Conservation (phyloP, 495 filamentous ascomycete species). For the Annulohypoxylon maeteangense region DNA sequence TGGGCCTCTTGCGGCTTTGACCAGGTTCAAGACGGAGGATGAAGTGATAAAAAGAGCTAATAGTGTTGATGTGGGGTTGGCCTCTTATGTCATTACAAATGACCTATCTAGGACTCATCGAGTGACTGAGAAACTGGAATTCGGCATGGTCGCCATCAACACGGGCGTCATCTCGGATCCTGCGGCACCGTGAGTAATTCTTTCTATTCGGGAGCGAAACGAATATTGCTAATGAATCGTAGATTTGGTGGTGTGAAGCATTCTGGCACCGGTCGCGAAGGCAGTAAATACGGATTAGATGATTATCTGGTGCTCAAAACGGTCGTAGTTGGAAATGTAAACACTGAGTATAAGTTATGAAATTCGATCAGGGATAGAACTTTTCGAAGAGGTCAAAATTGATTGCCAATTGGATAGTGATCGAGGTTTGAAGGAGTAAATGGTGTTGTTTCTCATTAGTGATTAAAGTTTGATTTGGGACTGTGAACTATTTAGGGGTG, state of each 20-base stretch:
- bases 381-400: too few relatives aligned
- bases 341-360: not conserved
- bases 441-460: too few relatives aligned
- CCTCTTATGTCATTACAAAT: slow-evolving; percentile 85
- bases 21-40: slow-evolving; percentile 82
- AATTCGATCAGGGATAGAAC: too few relatives aligned
- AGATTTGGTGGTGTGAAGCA: slow-evolving; percentile 91
- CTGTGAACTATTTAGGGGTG: too few relatives aligned
- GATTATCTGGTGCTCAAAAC: slow-evolving; percentile 91
- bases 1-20: slow-evolving; percentile 85
- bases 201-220: not conserved
- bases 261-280: slow-evolving; percentile 92
- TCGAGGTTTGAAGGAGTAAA: too few relatives aligned
- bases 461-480: too few relatives aligned
- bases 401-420: too few relatives aligned
- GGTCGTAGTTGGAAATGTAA: slow-evolving; percentile 53
- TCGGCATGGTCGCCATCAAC: slow-evolving; percentile 91
- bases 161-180: slow-evolving; percentile 85
- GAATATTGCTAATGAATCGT: not conserved
- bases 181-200: slow-evolving; percentile 66
- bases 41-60: slow-evolving; percentile 87
- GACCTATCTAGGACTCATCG: slow-evolving; percentile 76
- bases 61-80: slow-evolving; percentile 78
- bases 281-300: slow-evolving; percentile 88
- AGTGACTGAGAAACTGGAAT: slow-evolving; percentile 85